A percentile compares a stretch with the other conserved stretches of the same genome.
These are phyloP conservation scores for Nicotiana tabacum DNA, from an alignment of 257 asterid genomes.

Conservation along the genomic window DNA sequence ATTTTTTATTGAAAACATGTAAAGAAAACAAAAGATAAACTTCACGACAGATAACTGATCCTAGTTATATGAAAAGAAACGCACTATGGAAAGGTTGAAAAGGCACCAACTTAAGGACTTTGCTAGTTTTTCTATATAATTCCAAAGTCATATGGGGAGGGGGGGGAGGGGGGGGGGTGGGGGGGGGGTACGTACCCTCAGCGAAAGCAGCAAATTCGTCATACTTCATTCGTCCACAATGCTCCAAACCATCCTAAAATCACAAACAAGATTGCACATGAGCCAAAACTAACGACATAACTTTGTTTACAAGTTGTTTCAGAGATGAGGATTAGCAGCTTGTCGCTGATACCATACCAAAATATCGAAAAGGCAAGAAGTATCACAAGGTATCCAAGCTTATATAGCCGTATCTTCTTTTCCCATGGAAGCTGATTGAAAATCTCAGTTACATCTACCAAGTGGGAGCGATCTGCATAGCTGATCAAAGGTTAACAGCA, in stretches of 20 bases:
- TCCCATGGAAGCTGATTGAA: conserved; percentile 72
- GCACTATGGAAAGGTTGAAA: background rate
- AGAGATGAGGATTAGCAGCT: background rate
- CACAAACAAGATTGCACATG: conserved; percentile 1
- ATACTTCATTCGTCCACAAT: conserved; percentile 46
- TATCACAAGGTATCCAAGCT: conserved; percentile 64
- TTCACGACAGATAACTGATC: background rate
- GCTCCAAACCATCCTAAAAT: conserved; percentile 74
- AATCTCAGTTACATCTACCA: conserved; percentile 85
- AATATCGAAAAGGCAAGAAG: conserved; percentile 53
- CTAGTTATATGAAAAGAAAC: background rate
- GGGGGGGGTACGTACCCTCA: background rate
- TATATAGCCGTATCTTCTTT: conserved; percentile 57
- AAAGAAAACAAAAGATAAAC: background rate
- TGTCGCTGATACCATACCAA: conserved; percentile 32
- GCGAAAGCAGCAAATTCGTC: background rate
- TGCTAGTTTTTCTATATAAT: background rate
- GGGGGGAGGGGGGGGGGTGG: background rate
- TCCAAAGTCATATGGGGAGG: background rate
- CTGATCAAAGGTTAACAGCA: conserved; percentile 33
- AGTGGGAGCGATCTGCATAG: conserved; percentile 44
- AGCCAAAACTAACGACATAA: background rate
- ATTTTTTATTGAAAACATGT: background rate
- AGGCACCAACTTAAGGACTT: background rate
- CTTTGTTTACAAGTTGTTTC: background rate